Evolutionary conservation across 768 basidiomycete species (phyloP).

Genomic region (Galerina sulciceps): DNA sequence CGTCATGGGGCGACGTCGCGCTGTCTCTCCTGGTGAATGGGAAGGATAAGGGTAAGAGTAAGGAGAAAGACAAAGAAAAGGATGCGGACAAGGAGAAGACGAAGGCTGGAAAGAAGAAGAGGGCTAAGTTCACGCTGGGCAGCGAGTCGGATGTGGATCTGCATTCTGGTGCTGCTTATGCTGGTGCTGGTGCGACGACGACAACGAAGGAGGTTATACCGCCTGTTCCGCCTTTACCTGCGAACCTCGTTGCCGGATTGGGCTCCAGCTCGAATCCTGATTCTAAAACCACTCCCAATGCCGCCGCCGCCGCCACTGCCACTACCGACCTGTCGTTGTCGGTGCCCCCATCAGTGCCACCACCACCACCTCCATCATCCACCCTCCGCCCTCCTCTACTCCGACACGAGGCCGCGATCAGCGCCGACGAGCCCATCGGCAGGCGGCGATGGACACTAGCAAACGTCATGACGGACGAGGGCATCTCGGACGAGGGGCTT

Average conservation of each 20-base stretch:
- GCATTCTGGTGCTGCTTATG: not conserved
- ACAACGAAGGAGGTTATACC: not conserved
- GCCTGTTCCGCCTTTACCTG: not conserved
- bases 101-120: not conserved
- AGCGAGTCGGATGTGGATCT: conserved; percentile 10
- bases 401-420: conserved; percentile 7
- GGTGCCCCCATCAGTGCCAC: not conserved
- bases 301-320: no score
- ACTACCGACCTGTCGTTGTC: no score
- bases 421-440: conserved; percentile 4
- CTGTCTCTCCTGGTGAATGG: not conserved
- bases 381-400: conserved; percentile 12
- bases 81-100: not conserved
- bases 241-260: not conserved
- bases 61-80: not conserved
- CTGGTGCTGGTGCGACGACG: not conserved
- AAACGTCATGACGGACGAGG: conserved; percentile 54
- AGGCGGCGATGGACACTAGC: conserved; percentile 42
- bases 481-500: conserved; percentile 51
- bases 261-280: no score
- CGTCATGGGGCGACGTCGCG: conserved; percentile 6
- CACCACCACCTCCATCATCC: not conserved
- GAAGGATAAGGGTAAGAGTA: not conserved
- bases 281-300: no score
- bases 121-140: not conserved